Percentiles rank a stretch among this genome's conserved stretches.
phyloP scores from a whole-genome alignment of 2,329 filamentous ascomycete genomes.

The Coniella vitis region DNA sequence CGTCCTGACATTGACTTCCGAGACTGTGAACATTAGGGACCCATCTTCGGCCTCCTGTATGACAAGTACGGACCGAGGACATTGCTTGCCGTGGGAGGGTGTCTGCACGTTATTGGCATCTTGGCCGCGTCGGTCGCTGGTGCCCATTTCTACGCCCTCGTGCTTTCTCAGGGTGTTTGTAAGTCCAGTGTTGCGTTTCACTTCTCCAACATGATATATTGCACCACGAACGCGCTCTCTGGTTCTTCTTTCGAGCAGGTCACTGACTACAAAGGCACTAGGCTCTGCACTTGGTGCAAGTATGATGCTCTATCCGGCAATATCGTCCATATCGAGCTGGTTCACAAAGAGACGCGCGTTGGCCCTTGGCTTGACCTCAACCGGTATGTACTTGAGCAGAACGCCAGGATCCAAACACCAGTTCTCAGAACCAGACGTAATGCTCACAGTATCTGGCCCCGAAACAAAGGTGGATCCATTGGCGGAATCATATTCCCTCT shows the following conservation, averaged over 20 bases:
- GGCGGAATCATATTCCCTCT: constrained; percentile 26
- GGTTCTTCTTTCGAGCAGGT: too few species aligned
- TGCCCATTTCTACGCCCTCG: constrained; percentile 17
- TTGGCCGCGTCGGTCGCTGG: constrained; percentile 44
- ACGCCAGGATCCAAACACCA: too few species aligned
- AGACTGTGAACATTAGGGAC: constrained; percentile 27
- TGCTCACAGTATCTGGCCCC: too few species aligned
- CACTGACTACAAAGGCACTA: not conserved
- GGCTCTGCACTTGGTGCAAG: constrained; percentile 16
- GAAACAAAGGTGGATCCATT: constrained; percentile 21
- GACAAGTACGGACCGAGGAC: constrained; percentile 50
- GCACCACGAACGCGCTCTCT: too few species aligned
- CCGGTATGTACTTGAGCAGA: not conserved
- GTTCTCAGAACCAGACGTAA: too few species aligned
- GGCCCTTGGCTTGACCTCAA: constrained; percentile 19
- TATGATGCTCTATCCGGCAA: constrained; percentile 10
- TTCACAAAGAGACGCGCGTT: constrained; percentile 20
- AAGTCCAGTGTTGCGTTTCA: not conserved
- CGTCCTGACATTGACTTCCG: not conserved
- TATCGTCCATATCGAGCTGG: constrained; percentile 14
- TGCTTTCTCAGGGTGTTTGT: constrained; percentile 18
- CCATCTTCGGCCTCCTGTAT: constrained; percentile 48
- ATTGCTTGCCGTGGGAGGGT: constrained; percentile 37
- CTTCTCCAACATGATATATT: too few species aligned
- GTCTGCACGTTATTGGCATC: constrained; percentile 44